Conservation (phyloP, 331 rosid species). For the Malus hybrid region DNA sequence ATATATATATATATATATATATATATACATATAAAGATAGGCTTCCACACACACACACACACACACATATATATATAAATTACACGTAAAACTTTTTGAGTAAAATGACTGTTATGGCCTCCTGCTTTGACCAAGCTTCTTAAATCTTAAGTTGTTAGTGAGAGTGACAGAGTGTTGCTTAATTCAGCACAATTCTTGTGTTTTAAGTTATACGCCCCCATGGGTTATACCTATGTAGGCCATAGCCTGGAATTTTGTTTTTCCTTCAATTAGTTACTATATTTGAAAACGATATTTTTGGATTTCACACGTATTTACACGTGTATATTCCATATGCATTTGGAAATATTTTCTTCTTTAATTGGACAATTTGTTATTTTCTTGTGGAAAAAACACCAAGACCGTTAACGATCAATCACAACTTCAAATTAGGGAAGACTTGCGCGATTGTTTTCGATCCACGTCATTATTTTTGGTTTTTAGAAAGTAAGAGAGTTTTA, state of each 20-base stretch:
- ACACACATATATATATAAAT: background rate
- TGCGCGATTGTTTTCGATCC: no score
- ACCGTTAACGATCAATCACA: no score
- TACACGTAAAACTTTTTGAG: background rate
- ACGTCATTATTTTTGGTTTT: no score
- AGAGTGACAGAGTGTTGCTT: background rate
- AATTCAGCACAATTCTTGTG: background rate
- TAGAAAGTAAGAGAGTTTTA: no score
- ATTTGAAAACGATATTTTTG: background rate
- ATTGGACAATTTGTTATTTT: background rate
- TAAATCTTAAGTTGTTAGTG: background rate
- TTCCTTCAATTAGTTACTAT: background rate
- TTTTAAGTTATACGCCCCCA: background rate
- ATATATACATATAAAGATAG: no score
- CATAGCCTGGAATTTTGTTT: background rate
- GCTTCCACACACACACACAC: no score
- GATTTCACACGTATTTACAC: background rate
- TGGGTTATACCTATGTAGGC: background rate
- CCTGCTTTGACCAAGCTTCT: slow-evolving; percentile 3
- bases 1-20: background rate
- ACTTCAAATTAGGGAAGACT: no score
- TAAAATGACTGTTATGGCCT: slow-evolving; percentile 18
- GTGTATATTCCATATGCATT: background rate
- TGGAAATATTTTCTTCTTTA: background rate
- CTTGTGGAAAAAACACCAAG: no score